A percentile compares a stretch with the other conserved stretches of the same genome.
These are phyloP conservation scores for Geoglossum glabrum DNA, from an alignment of 495 filamentous ascomycete genomes.

Conservation along the genomic window DNA sequence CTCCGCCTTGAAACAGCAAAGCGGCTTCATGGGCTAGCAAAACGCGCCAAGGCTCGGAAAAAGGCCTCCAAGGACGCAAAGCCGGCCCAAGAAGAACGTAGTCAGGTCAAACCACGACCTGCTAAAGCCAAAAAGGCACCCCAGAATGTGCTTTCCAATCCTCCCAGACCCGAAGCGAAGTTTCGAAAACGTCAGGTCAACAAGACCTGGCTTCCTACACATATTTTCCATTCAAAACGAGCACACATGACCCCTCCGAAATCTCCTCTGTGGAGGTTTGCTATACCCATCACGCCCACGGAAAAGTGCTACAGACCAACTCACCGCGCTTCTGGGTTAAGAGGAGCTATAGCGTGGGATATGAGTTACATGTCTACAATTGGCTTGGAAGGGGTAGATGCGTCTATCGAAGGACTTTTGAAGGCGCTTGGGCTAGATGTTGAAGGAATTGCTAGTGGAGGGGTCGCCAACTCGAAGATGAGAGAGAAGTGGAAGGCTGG, in stretches of 20 bases:
- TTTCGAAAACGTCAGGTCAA: constrained; percentile 69
- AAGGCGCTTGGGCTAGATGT: constrained; percentile 38
- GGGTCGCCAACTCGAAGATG: constrained; percentile 28
- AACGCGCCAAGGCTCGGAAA: constrained; percentile 29
- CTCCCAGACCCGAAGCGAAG: constrained; percentile 42
- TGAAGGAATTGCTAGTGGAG: constrained; percentile 19
- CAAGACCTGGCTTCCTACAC: constrained; percentile 91
- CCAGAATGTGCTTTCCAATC: constrained; percentile 39
- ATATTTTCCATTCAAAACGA: constrained; percentile 82
- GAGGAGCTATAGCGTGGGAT: constrained; percentile 68
- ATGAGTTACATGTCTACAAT: constrained; percentile 89
- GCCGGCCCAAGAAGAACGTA: not conserved
- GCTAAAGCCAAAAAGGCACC: constrained; percentile 43
- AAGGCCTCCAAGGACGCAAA: constrained; percentile 20
- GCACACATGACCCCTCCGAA: constrained; percentile 66
- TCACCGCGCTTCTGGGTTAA: constrained; percentile 54
- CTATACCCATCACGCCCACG: constrained; percentile 62
- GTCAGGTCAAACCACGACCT: constrained; percentile 19
- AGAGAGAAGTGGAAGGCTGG: constrained; percentile 60
- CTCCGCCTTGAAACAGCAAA: constrained; percentile 70
- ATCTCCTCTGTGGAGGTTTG: constrained; percentile 74
- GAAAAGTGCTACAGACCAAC: constrained; percentile 78
- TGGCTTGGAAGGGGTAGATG: constrained; percentile 45
- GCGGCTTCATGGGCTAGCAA: constrained; percentile 42
- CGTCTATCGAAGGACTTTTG: constrained; percentile 42